Base-by-base conservation (phyloP, 495 filamentous ascomycete genomes). In the Glutinoglossum americanum region DNA sequence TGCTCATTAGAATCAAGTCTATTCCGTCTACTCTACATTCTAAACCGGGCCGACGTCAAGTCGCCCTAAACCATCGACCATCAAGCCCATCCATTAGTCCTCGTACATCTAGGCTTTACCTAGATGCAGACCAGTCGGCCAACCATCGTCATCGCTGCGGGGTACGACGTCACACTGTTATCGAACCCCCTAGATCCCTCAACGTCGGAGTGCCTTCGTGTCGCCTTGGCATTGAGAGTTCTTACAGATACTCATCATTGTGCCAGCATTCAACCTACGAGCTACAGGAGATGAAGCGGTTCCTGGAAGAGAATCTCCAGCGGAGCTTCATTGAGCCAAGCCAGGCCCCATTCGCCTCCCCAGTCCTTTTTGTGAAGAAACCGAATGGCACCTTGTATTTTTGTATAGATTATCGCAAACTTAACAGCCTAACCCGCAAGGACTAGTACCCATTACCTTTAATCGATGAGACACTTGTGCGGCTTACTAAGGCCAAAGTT, bases 261-360 rank as follows among this genome's bases (percentile, higher is more conserved):
- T 57, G 60, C 58, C 57, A 32, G 3, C 57, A 60, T n/a, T 62
- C 55, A 6, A 33, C 27, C 28, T 26, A 55, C 10, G 49, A 62
- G 54, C 54, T 62, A 13, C 51, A 58, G 47, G 55, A 41, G 17
- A 11, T 9, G 8, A 41, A 41, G 13, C 37, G 5, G 7, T 41
- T 41, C 32, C 44, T 66, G 9, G 41, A 59, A 15, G 56, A 66
- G 0, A 63, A 64, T 39, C 56, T 66, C 0, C 27, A 27, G 19
- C 63, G 63, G 27, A 62, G 59, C 11, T 66, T 66, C 26, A 66
- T 66, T 17, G 32, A 7, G 32, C 44, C 48, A 10, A 66, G 56
- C 26, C 59, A 51, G 11, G 51, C 66, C 15, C 61, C 49, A 21
- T 48, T 56, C 8, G 41, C 55, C 0, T 23, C 30, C 0, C 49